phyloP scores from a whole-genome alignment of 2,329 filamentous ascomycete genomes.

The Grosmannia serpens region DNA sequence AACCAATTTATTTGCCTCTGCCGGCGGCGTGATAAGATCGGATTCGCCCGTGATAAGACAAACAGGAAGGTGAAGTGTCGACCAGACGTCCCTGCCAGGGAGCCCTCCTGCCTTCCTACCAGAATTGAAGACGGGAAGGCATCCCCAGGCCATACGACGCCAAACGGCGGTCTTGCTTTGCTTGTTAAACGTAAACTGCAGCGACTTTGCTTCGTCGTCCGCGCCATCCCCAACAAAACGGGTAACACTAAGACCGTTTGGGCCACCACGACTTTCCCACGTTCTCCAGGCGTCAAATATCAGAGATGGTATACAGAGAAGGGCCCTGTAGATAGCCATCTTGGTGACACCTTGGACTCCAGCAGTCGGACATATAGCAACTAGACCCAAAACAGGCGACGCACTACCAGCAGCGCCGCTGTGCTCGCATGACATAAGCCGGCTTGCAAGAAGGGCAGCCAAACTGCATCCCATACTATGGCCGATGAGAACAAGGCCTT shows the following conservation, averaged over 20 bases:
- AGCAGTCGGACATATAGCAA: conserved; percentile 72
- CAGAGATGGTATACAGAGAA: conserved; percentile 57
- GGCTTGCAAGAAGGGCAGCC: conserved; percentile 55
- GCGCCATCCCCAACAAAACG: conserved; percentile 63
- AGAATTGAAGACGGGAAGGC: conserved; percentile 47
- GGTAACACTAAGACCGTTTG: conserved; percentile 63
- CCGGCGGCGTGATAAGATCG: conserved; percentile 53
- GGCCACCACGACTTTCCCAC: conserved; percentile 71
- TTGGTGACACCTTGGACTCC: conserved; percentile 46
- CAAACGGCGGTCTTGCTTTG: conserved; percentile 77
- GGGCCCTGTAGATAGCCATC: conserved; percentile 36
- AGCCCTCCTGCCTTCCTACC: conserved; percentile 49
- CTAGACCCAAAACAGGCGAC: conserved; percentile 47
- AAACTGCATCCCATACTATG: conserved; percentile 87
- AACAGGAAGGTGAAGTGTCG: conserved; percentile 58
- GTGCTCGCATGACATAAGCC: conserved; percentile 24
- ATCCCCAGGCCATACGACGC: conserved; percentile 67
- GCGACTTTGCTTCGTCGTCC: conserved; percentile 50
- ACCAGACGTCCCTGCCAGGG: conserved; percentile 61
- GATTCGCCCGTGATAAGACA: conserved; percentile 68
- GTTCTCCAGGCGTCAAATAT: conserved; percentile 66
- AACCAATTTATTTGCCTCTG: conserved; percentile 25
- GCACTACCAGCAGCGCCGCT: conserved; percentile 8
- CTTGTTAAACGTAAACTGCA: conserved; percentile 66
- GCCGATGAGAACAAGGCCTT: conserved; percentile 69